Base-by-base conservation (phyloP, 73 alveolate genomes). In the Paramecium biaurelia region DNA sequence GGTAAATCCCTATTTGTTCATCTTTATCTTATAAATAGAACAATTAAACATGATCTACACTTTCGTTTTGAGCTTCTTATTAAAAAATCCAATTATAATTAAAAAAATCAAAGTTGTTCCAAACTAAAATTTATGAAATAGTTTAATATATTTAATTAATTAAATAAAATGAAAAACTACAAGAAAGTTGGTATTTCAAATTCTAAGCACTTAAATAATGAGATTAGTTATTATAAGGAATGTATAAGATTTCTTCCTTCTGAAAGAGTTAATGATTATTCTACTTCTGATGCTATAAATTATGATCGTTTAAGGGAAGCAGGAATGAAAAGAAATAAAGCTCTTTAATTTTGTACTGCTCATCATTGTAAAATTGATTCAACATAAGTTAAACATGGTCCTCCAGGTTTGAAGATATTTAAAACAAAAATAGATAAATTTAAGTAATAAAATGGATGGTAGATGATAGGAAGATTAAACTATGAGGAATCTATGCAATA, bases 281-380 rank as follows among this genome's bases (percentile, higher is more conserved):
- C 57, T 18, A 24, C 26, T 4, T 32, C 47, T 38, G 90, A 79
- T 79, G 90, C 90, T 4, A 45, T 79, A 11, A 63, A 42, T 21
- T 79, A 43, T 45, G 70, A 30, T 42, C 18, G 26, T 12, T 45
- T 79, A 47, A 79, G 90, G 28, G 32, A 45, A 24, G 76, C 70
- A 37, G 90, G 90, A 41, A 11, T 79, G 49, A 24, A 79, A 47
- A 38, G 56, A 26, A 24, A 20, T 10, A 43, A 79, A 47, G 90
- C 90, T n/a, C 23, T 41, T 4, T 3, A 45, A 20, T 79, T 79
- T 45, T 41, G 35, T 21, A 41, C 47, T 21, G 70, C 43, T 24
- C 30, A 79, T 38, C 90, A 79, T 79, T 79, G 90, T 47, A 79
- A 43, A 42, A 34, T 79, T 18, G 90, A 79, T 47, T 79, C 90